Conservation (phyloP, 306 rosid species). For the Corylus americana region DNA sequence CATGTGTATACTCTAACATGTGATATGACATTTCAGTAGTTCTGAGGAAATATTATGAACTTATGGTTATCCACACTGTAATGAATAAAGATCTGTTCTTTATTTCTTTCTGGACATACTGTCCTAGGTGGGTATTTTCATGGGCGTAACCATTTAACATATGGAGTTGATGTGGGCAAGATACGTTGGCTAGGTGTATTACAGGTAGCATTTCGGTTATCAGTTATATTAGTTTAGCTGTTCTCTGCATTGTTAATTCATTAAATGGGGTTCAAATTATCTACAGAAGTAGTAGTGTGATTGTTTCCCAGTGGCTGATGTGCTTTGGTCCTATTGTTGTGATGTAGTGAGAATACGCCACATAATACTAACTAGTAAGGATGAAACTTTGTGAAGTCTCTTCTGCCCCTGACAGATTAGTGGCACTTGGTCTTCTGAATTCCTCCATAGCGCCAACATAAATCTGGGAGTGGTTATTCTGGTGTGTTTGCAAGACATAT, state of each 20-base stretch:
- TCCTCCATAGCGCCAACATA: not conserved
- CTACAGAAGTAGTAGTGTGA: not conserved
- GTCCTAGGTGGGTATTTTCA: constrained; percentile 79
- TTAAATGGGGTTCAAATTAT: not conserved
- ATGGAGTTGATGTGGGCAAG: constrained; percentile 70
- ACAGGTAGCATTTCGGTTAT: constrained; percentile 44
- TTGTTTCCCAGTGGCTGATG: not conserved
- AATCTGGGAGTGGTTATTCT: too few relatives aligned
- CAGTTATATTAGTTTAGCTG: not conserved
- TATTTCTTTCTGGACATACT: constrained; percentile 35
- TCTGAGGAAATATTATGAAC: not conserved
- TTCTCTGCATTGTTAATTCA: not conserved
- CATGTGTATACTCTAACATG: too few relatives aligned
- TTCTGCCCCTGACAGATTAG: not conserved
- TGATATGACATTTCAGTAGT: not conserved
- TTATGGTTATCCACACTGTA: constrained; percentile 5
- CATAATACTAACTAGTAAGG: not conserved
- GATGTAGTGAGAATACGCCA: not conserved
- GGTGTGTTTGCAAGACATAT: too few relatives aligned
- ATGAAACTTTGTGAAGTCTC: not conserved
- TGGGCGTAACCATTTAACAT: constrained; percentile 58
- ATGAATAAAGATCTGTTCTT: constrained; percentile 15
- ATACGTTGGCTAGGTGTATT: constrained; percentile 76
- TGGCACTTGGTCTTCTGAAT: not conserved
- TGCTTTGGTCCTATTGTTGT: not conserved